Percentiles rank a stretch among this genome's conserved stretches.
Evolutionary conservation across 139 green algal genomes (phyloP).

Genomic region (Chlamydomonas sp.): DNA sequence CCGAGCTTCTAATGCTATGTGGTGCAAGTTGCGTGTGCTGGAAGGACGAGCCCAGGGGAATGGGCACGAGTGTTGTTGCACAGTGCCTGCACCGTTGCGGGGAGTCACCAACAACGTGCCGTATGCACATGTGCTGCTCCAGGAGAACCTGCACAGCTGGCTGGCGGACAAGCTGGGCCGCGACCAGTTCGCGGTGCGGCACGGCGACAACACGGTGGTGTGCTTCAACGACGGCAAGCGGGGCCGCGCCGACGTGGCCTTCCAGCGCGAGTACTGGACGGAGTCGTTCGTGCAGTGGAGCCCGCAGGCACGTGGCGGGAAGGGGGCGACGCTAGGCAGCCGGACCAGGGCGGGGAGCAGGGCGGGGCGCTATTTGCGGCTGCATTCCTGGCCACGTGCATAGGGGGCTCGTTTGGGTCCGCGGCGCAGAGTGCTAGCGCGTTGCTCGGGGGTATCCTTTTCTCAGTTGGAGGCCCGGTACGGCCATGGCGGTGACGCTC

Average conservation of each 20-base stretch:
- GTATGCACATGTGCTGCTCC: not conserved
- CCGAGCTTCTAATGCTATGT: too few species aligned
- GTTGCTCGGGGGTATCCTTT: too few species aligned
- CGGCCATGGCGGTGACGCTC: too few species aligned
- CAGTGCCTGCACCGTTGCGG: not conserved
- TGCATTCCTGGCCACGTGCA: too few species aligned
- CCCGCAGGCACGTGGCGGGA: slow-evolving; percentile 53
- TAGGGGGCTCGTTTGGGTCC: not conserved
- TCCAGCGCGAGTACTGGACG: slow-evolving; percentile 87
- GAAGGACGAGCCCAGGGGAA: too few species aligned
- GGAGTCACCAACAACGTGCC: not conserved
- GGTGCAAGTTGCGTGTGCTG: too few species aligned
- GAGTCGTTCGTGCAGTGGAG: slow-evolving; percentile 96
- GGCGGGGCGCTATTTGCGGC: too few species aligned
- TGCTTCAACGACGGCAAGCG: slow-evolving; percentile 86
- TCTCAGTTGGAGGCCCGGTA: too few species aligned
- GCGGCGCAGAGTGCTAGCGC: not conserved
- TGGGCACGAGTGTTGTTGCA: too few species aligned
- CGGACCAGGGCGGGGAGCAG: too few species aligned
- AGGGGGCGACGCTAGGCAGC: too few species aligned
- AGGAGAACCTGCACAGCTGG: slow-evolving; percentile 91
- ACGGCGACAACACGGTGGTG: slow-evolving; percentile 86
- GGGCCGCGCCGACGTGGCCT: slow-evolving; percentile 56
- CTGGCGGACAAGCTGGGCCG: slow-evolving; percentile 90
- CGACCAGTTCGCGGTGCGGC: slow-evolving; percentile 95